These are phyloP conservation scores for Fusarium sp. DNA, from an alignment of 2,329 filamentous ascomycete genomes.

Conservation along the genomic window DNA sequence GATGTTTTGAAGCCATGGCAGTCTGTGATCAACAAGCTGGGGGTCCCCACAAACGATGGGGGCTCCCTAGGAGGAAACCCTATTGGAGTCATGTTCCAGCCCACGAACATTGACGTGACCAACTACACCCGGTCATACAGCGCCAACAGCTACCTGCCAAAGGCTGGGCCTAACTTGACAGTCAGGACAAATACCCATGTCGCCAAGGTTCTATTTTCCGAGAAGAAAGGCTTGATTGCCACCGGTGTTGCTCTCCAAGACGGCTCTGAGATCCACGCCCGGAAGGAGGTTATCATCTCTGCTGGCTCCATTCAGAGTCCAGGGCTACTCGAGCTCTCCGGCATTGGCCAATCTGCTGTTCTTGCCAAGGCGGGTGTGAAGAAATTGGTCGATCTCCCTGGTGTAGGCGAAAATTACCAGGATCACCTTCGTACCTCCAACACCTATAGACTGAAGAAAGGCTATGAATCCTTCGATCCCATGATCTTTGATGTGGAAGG, in stretches of 20 bases:
- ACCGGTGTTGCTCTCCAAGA: not conserved
- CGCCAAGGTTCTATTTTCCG: not conserved
- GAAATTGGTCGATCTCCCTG: not conserved
- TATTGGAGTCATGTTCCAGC: constrained; percentile 58
- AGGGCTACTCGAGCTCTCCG: not conserved
- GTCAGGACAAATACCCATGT: constrained; percentile 3
- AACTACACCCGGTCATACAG: constrained; percentile 60
- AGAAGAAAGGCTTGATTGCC: not conserved
- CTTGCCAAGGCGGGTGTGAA: not conserved
- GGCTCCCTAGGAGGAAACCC: constrained; percentile 56
- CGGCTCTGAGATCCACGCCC: not conserved
- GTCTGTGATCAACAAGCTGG: constrained; percentile 49
- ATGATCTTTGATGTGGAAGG: not conserved
- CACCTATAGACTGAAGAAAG: not conserved
- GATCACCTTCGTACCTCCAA: constrained; percentile 8
- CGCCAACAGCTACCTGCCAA: constrained; percentile 55
- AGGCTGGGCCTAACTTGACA: constrained; percentile 53
- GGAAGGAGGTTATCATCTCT: constrained; percentile 6
- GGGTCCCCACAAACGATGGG: constrained; percentile 47
- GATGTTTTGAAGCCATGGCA: constrained; percentile 56
- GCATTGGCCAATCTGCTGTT: not conserved
- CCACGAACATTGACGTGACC: constrained; percentile 55
- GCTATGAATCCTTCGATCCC: constrained; percentile 1
- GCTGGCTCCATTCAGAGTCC: constrained; percentile 11
- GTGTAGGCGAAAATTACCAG: constrained; percentile 4